Conservation (phyloP, 2,329 filamentous ascomycete species). For the Furcasterigmium furcatum region DNA sequence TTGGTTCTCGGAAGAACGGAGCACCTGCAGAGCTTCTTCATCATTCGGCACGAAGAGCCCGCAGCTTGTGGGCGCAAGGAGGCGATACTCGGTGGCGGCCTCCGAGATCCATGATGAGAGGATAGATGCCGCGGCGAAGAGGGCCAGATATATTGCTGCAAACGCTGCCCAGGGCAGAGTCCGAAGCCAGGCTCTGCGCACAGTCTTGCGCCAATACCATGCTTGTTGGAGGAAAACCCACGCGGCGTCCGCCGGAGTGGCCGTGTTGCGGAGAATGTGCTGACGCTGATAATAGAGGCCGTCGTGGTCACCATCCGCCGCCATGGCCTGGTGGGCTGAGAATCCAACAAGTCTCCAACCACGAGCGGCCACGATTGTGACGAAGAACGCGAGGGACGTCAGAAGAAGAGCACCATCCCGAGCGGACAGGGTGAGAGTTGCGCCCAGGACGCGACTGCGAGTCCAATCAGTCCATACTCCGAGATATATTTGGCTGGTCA, state of each 20-base stretch:
- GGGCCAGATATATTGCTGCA: background rate
- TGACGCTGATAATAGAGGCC: conserved; percentile 21
- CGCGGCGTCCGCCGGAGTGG: conserved; percentile 4
- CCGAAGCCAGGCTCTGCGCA: background rate
- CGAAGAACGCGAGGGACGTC: conserved; percentile 28
- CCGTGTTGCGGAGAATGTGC: conserved; percentile 15
- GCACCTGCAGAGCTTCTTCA: background rate
- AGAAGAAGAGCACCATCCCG: conserved; percentile 25
- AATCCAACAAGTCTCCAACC: conserved; percentile 18
- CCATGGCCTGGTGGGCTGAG: conserved; percentile 13
- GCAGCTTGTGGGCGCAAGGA: conserved; percentile 4
- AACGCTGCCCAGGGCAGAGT: conserved; percentile 3
- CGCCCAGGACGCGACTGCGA: conserved; percentile 21
- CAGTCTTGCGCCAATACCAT: conserved; percentile 10
- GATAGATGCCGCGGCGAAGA: conserved; percentile 6
- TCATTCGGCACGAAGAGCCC: background rate
- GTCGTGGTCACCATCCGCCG: conserved; percentile 12
- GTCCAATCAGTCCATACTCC: conserved; percentile 29
- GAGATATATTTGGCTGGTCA: conserved; percentile 12
- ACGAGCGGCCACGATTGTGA: conserved; percentile 15
- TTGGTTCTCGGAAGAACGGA: background rate
- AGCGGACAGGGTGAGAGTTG: conserved; percentile 24
- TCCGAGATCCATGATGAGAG: conserved; percentile 5
- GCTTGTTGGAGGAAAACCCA: conserved; percentile 6
- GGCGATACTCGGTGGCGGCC: conserved; percentile 4